These are phyloP conservation scores for Trichophyton schoenleinii DNA, from an alignment of 2,329 filamentous ascomycete species.

Conservation along the genomic window DNA sequence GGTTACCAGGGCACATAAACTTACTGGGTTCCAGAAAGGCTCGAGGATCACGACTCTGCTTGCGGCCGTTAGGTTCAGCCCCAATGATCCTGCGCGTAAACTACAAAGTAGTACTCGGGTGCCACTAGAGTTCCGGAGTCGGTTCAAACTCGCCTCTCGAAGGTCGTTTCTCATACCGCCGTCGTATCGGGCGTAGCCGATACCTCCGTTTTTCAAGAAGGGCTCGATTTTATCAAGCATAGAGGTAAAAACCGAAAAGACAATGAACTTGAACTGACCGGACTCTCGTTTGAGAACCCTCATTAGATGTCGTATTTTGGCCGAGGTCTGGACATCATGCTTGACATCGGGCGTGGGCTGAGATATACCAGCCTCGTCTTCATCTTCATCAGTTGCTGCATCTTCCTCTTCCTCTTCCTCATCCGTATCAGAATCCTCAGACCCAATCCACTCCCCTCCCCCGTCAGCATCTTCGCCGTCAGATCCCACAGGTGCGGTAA, in stretches of 20 bases:
- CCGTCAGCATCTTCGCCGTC: constrained; percentile 82
- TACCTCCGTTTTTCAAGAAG: constrained; percentile 61
- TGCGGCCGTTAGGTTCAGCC: constrained; percentile 87
- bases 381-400: constrained; percentile 24
- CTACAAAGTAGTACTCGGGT: constrained; percentile 83
- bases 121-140: constrained; percentile 58
- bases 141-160: constrained; percentile 72
- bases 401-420: constrained; percentile 18
- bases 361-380: constrained; percentile 27
- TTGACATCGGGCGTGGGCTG: constrained; percentile 23
- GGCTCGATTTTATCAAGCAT: constrained; percentile 96
- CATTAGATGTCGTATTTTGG: constrained; percentile 81
- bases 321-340: constrained; percentile 46
- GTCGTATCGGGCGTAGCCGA: constrained; percentile 81
- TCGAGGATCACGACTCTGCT: constrained; percentile 89
- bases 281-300: constrained; percentile 68
- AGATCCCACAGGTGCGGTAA: constrained; percentile 70
- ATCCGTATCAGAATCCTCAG: constrained; percentile 52
- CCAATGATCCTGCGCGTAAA: constrained; percentile 83
- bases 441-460: constrained; percentile 64
- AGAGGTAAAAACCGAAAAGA: constrained; percentile 95
- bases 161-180: constrained; percentile 88
- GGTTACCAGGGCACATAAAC: constrained; percentile 19
- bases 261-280: constrained; percentile 83
- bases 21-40: constrained; percentile 92